Evolutionary conservation across 345 rosid genomes (phyloP).

Genomic region (Populus deltoides): DNA sequence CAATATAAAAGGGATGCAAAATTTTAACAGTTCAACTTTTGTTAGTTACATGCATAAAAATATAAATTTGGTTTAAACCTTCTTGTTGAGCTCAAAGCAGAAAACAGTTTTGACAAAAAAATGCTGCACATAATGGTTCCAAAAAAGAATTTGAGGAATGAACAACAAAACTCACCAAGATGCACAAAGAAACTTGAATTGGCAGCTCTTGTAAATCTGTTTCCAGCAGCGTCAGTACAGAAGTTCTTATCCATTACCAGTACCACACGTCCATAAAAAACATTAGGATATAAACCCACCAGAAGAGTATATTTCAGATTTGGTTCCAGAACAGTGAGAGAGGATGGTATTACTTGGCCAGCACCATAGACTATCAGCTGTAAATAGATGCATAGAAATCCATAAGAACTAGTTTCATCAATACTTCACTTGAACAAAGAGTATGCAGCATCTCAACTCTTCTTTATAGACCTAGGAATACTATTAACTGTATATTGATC

Average conservation of each 20-base stretch:
- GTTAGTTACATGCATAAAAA: background rate
- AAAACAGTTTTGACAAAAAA: constrained; percentile 1
- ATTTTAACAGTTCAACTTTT: background rate
- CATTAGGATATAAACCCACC: constrained; percentile 56
- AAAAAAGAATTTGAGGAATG: background rate
- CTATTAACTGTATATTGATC: background rate
- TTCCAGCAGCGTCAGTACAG: constrained; percentile 76
- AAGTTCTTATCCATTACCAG: constrained; percentile 68
- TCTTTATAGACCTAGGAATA: background rate
- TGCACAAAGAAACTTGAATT: constrained; percentile 72
- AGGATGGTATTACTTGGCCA: constrained; percentile 82
- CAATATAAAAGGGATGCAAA: background rate
- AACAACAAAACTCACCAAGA: constrained; percentile 52
- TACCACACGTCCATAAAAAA: constrained; percentile 57
- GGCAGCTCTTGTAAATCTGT: constrained; percentile 54
- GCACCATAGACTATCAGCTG: constrained; percentile 92
- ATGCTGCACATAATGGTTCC: background rate
- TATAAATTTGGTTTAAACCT: background rate
- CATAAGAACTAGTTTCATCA: background rate
- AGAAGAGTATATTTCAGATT: constrained; percentile 64
- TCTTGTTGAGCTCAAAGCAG: background rate
- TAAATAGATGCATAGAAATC: constrained; percentile 17
- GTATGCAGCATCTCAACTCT: background rate
- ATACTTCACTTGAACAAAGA: background rate
- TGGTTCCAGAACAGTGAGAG: constrained; percentile 48